These are phyloP conservation scores for Russula earlei DNA, from an alignment of 768 basidiomycete genomes.

Conservation along the genomic window DNA sequence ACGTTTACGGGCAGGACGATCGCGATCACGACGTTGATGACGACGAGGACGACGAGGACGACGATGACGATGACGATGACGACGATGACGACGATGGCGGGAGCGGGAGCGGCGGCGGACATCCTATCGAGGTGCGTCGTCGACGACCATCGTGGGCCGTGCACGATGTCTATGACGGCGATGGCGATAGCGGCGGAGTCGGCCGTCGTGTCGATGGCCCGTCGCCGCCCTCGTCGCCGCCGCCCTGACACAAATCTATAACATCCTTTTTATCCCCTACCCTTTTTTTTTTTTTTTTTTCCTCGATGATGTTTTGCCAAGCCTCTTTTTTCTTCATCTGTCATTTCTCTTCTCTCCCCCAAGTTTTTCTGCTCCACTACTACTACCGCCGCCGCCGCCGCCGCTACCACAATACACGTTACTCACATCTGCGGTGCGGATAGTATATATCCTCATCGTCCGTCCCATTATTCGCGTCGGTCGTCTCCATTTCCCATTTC, in stretches of 20 bases:
- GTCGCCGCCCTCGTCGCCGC: neutral
- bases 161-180: conserved; percentile 2
- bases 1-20: neutral
- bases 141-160: conserved; percentile 15
- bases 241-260: neutral
- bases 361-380: too few species aligned
- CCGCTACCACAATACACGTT: too few species aligned
- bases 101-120: neutral
- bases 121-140: conserved; percentile 18
- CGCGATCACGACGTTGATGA: too few species aligned
- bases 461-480: too few species aligned
- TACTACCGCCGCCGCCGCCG: too few species aligned
- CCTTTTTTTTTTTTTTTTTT: too few species aligned
- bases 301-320: too few species aligned
- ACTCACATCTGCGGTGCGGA: too few species aligned
- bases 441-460: too few species aligned
- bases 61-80: neutral
- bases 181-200: neutral
- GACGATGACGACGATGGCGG: neutral
- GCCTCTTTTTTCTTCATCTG: too few species aligned
- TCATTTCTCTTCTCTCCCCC: too few species aligned
- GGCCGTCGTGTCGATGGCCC: neutral
- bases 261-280: neutral
- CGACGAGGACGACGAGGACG: neutral
- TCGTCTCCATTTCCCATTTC: neutral